Percentiles rank a stretch among this genome's conserved stretches.
Evolutionary conservation across 495 filamentous ascomycete species (phyloP).

Genomic region (Penicillium alfredii): DNA sequence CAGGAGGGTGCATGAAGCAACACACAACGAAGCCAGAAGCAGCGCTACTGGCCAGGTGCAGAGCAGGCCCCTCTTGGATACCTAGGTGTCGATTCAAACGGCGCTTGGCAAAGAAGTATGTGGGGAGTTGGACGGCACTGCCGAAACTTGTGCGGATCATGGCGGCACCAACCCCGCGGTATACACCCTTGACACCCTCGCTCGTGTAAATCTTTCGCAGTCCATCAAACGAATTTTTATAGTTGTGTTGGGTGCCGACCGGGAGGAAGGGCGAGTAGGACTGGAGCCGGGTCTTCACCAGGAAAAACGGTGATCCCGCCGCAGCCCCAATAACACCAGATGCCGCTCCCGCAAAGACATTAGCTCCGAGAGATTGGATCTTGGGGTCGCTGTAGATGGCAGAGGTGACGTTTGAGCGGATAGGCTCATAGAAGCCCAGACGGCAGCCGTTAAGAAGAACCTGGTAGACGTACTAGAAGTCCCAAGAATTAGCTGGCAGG

Average conservation of each 20-base stretch:
- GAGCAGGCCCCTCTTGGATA: slow-evolving; percentile 83
- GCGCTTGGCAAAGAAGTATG: slow-evolving; percentile 97
- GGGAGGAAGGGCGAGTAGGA: slow-evolving; percentile 91
- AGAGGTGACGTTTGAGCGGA: slow-evolving; percentile 62
- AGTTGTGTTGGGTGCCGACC: slow-evolving; percentile 92
- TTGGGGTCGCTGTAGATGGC: slow-evolving; percentile 63
- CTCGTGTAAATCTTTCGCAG: slow-evolving; percentile 65
- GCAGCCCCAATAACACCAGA: slow-evolving; percentile 88
- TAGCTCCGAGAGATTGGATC: slow-evolving; percentile 78
- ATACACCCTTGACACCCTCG: slow-evolving; percentile 78
- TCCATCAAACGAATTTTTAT: slow-evolving; percentile 80
- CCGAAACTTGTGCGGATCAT: slow-evolving; percentile 97
- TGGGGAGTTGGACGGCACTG: slow-evolving; percentile 90
- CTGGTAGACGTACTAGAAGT: slow-evolving; percentile 82
- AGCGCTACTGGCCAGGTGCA: slow-evolving; percentile 85
- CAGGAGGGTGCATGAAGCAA: slow-evolving; percentile 95
- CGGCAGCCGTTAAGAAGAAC: slow-evolving; percentile 94
- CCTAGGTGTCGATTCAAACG: slow-evolving; percentile 71
- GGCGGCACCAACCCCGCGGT: slow-evolving; percentile 85
- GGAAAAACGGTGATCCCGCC: slow-evolving; percentile 90
- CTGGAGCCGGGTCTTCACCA: slow-evolving; percentile 96
- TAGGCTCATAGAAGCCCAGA: slow-evolving; percentile 94
- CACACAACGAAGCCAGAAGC: slow-evolving; percentile 95
- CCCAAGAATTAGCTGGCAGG: slow-evolving; percentile 7
- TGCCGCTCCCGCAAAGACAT: slow-evolving; percentile 83